A percentile compares a stretch with the other conserved stretches of the same genome.
phyloP scores from a whole-genome alignment of 2,329 filamentous ascomycete genomes.

The Furcasterigmium sp. region DNA sequence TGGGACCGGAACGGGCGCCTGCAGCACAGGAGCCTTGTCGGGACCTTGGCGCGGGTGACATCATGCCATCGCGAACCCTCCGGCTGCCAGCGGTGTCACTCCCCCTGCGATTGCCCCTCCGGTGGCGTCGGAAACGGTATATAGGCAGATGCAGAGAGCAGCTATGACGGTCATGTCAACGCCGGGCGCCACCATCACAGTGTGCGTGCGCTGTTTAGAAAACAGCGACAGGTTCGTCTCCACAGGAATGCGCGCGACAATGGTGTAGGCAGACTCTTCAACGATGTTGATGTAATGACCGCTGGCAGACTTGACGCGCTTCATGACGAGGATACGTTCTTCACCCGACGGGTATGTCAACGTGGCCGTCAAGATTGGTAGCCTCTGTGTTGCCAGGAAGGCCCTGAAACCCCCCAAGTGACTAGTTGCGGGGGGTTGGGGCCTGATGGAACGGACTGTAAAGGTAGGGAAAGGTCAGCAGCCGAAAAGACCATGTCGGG shows the following conservation, averaged over 20 bases:
- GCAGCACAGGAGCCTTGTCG: no score
- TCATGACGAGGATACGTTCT: slow-evolving; percentile 46
- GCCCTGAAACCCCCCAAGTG: background rate
- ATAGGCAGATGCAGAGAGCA: slow-evolving; percentile 61
- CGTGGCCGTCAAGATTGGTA: slow-evolving; percentile 50
- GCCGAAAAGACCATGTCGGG: no score
- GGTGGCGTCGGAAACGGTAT: no score
- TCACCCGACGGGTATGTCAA: slow-evolving; percentile 48
- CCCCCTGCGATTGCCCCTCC: no score
- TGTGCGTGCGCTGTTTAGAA: slow-evolving; percentile 60
- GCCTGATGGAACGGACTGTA: no score
- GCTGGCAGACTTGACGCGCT: slow-evolving; percentile 56
- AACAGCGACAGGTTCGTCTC: slow-evolving; percentile 53
- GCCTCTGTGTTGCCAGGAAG: slow-evolving; percentile 36
- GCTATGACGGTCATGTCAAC: slow-evolving; percentile 62
- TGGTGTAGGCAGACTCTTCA: slow-evolving; percentile 39
- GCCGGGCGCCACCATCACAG: slow-evolving; percentile 55
- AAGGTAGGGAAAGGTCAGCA: no score
- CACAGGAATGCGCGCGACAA: slow-evolving; percentile 54
- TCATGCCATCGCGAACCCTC: no score
- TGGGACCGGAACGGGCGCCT: no score
- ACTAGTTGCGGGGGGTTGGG: no score
- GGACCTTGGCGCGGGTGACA: no score
- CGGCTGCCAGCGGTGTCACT: no score
- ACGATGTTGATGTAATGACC: slow-evolving; percentile 52